Percentiles rank a stretch among this genome's conserved stretches.
phyloP scores from a whole-genome alignment of 2,329 filamentous ascomycete species.

The Stromatinia cepivora region DNA sequence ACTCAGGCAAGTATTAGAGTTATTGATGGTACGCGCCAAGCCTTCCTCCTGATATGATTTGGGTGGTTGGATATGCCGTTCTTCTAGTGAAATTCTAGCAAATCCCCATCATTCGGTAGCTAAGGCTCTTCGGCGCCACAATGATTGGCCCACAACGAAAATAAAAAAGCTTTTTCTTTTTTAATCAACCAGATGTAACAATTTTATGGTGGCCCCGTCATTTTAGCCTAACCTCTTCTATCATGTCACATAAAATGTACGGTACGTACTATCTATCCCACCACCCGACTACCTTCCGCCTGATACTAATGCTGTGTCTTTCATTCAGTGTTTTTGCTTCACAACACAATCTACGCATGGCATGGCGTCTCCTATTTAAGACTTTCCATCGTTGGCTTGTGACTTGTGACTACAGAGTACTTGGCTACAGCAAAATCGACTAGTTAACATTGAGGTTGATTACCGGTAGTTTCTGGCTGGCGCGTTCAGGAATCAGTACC shows the following conservation, averaged over 20 bases:
- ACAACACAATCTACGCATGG: conserved; percentile 2
- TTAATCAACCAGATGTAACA: not conserved
- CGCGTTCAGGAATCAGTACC: too few relatives aligned
- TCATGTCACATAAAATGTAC: conserved; percentile 8
- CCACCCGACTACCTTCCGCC: conserved; percentile 1
- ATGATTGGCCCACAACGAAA: conserved; percentile 10
- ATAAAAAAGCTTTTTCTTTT: conserved; percentile 3
- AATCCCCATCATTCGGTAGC: conserved; percentile 23
- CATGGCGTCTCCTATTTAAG: conserved; percentile 12
- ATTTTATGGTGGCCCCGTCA: not conserved
- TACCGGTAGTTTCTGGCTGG: conserved; percentile 1
- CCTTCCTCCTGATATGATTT: not conserved
- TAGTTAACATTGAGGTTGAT: conserved; percentile 8
- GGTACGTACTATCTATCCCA: conserved; percentile 2
- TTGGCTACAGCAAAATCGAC: not conserved
- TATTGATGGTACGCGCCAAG: not conserved
- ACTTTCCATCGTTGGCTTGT: not conserved
- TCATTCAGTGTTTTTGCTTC: not conserved
- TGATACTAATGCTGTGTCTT: conserved; percentile 10
- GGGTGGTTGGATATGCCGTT: not conserved
- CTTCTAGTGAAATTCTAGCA: conserved; percentile 14
- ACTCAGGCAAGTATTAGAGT: not conserved
- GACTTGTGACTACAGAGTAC: too few relatives aligned
- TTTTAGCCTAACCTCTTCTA: not conserved
- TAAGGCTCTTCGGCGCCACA: conserved; percentile 6